phyloP scores from a whole-genome alignment of 2,329 filamentous ascomycete species.

The Pestalotiopsis sp. region DNA sequence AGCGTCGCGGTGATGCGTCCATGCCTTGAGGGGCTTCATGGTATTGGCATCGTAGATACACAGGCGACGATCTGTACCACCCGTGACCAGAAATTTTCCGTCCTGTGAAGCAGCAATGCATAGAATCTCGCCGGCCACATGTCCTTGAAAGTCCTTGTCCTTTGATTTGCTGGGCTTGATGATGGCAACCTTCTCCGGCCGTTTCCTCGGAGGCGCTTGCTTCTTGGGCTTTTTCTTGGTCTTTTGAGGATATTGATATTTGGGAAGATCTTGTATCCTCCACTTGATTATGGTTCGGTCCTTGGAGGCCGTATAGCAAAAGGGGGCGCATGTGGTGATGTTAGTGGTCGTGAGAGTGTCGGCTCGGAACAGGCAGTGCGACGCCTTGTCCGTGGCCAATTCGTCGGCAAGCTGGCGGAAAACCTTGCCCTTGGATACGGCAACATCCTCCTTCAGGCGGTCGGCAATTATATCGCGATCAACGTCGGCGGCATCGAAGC shows the following conservation, averaged over 20 bases:
- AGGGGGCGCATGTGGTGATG: constrained; percentile 77
- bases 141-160: constrained; percentile 72
- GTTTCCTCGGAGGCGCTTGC: constrained; percentile 60
- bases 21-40: constrained; percentile 78
- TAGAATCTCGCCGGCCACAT: constrained; percentile 74
- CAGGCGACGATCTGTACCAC: constrained; percentile 80
- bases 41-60: constrained; percentile 86
- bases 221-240: constrained; percentile 62
- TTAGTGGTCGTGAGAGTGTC: constrained; percentile 79
- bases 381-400: constrained; percentile 69
- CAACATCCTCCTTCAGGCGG: constrained; percentile 86
- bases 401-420: constrained; percentile 79
- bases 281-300: constrained; percentile 87
- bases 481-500: constrained; percentile 93
- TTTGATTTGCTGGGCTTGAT: constrained; percentile 63
- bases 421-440: constrained; percentile 87
- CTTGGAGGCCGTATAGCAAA: constrained; percentile 86
- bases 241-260: constrained; percentile 61
- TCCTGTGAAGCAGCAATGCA: constrained; percentile 86
- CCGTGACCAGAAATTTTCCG: constrained; percentile 88
- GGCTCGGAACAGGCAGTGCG: constrained; percentile 74
- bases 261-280: constrained; percentile 72
- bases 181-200: constrained; percentile 63
- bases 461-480: constrained; percentile 92
- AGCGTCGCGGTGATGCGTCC: constrained; percentile 88